Percentiles rank a stretch among this genome's conserved stretches.
Evolutionary conservation across 345 rosid genomes (phyloP).

Genomic region (Murraya koenigii): DNA sequence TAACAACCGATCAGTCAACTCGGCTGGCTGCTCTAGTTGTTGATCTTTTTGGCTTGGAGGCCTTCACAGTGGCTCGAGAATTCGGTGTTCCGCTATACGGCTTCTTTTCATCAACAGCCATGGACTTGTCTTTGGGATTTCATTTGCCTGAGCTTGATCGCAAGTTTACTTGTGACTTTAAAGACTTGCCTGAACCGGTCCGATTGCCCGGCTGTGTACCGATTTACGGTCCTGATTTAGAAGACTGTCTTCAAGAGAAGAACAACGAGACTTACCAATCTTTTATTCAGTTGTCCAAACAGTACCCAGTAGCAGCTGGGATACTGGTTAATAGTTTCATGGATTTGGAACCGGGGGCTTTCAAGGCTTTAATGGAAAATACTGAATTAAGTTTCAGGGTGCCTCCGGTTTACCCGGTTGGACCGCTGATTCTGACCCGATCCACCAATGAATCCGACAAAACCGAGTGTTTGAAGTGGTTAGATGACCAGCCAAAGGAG

Average conservation of each 20-base stretch:
- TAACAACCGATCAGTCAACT: not conserved
- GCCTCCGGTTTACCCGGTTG: conserved; percentile 30
- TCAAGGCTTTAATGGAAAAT: conserved; percentile 25
- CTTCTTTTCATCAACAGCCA: conserved; percentile 19
- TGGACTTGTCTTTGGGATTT: conserved; percentile 15
- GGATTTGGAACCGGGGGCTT: conserved; percentile 27
- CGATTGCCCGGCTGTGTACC: conserved; percentile 32
- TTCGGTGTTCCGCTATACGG: conserved; percentile 9
- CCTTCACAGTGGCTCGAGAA: conserved; percentile 21
- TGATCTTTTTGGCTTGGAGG: conserved; percentile 26
- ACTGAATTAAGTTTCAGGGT: not conserved
- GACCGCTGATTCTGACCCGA: conserved; percentile 19
- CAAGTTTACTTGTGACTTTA: conserved; percentile 21
- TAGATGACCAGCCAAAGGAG: conserved; percentile 31
- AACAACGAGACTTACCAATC: conserved; percentile 20
- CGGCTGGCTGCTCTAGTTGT: conserved; percentile 20
- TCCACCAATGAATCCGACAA: not conserved
- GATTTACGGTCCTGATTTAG: conserved; percentile 19
- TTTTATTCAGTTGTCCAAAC: conserved; percentile 8
- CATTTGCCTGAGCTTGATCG: conserved; percentile 25
- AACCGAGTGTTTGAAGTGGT: conserved; percentile 30
- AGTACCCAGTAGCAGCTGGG: conserved; percentile 23
- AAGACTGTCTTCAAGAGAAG: conserved; percentile 23
- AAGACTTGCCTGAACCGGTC: conserved; percentile 29
- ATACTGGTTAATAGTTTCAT: conserved; percentile 28